These are phyloP conservation scores for Ricinus communis DNA, from an alignment of 345 rosid species.

Conservation along the genomic window DNA sequence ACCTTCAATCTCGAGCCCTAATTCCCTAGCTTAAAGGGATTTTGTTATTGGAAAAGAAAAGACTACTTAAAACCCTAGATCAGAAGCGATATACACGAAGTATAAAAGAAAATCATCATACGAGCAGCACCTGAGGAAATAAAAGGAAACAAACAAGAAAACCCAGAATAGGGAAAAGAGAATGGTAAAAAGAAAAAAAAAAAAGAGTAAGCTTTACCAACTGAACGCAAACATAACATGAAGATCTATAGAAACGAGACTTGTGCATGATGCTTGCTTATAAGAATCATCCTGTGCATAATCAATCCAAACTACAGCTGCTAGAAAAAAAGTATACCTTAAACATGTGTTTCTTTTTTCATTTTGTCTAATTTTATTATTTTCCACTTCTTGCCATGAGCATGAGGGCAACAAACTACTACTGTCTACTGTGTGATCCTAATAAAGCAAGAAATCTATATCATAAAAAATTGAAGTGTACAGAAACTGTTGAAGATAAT, in stretches of 20 bases:
- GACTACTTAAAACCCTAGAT: constrained; percentile 16
- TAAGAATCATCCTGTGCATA: background rate
- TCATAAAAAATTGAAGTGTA: too few species aligned
- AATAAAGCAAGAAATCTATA: too few species aligned
- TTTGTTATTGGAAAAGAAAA: background rate
- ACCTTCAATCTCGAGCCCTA: background rate
- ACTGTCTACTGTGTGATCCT: too few species aligned
- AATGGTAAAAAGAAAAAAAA: background rate
- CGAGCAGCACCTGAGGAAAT: background rate
- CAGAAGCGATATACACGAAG: background rate
- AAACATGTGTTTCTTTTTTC: background rate
- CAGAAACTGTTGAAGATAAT: too few species aligned
- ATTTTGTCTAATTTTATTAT: too few species aligned
- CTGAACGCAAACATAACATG: background rate
- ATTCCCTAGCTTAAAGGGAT: background rate
- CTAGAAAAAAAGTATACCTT: background rate
- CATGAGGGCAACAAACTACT: too few species aligned
- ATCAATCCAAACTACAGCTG: too few species aligned
- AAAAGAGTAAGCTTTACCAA: background rate
- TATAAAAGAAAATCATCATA: background rate
- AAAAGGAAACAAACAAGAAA: background rate
- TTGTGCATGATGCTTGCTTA: background rate
- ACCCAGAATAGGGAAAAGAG: background rate
- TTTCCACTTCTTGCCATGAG: too few species aligned
- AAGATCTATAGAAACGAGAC: background rate